A percentile compares a stretch with the other conserved stretches of the same genome.
phyloP scores from a whole-genome alignment of 345 rosid genomes.

The Cardamine occulta region DNA sequence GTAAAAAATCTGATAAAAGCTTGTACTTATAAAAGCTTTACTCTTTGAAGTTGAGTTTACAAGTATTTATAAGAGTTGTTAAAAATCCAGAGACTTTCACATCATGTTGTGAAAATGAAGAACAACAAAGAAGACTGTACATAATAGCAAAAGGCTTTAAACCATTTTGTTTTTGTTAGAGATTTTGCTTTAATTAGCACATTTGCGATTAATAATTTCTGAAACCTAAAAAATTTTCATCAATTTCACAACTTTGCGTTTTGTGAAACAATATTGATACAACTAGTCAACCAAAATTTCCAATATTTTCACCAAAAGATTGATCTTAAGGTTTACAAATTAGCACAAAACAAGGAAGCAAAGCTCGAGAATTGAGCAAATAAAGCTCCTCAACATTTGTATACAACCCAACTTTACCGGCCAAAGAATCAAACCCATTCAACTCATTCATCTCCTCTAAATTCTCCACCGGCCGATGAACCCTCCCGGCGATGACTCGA shows the following conservation, averaged over 20 bases:
- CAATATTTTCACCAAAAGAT: neutral
- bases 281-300: constrained; percentile 6
- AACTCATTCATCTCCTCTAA: constrained; percentile 67
- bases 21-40: no score
- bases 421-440: constrained; percentile 95
- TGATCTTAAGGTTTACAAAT: constrained; percentile 68
- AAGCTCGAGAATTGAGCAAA: constrained; percentile 84
- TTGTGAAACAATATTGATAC: neutral
- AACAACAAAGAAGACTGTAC: no score
- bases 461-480: constrained; percentile 91
- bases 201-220: neutral
- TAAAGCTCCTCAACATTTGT: constrained; percentile 94
- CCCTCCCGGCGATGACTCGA: constrained; percentile 95
- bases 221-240: neutral
- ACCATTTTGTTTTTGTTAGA: neutral
- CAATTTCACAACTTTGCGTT: neutral
- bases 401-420: constrained; percentile 90
- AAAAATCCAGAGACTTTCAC: neutral
- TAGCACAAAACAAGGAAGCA: constrained; percentile 90
- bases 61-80: neutral
- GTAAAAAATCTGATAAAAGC: neutral
- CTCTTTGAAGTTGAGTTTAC: neutral
- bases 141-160: neutral
- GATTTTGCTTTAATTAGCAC: neutral
- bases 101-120: neutral